Evolutionary conservation across 202 grass and related monocot species (phyloP), one percentile per base, ranked within the genome.

Genomic region (Setaria italica): DNA sequence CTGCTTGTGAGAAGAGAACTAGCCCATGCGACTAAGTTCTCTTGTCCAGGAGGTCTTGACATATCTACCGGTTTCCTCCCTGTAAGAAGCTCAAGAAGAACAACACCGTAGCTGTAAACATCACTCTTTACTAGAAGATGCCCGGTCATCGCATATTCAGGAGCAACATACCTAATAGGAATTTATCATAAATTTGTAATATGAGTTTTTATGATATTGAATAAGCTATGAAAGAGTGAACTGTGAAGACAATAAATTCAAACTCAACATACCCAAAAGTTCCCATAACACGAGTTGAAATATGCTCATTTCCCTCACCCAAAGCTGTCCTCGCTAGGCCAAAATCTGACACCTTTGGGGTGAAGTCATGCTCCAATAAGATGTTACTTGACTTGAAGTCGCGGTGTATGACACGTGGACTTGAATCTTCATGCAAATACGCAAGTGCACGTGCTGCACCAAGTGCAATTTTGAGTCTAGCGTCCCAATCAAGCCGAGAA

Each of bases 331-430:
- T 94, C 13, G 97, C 97, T 70, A 99, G 78, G 63, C 97, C 97
- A 80, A 99, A 97, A 55, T 99, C 97, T 82, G 97, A 99, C 34
- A 99, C 97, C 80, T 99, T 97, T 32, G 97, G 92, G 47, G 87
- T 97, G 78, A 93, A 94, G 70, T 99, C 92, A 47, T 99, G 73
- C 82, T 99, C 97, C 78, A 99, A 67, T 77, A 99, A 91, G 80
- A 99, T 99, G 77, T 99, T 99, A 85, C 97, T 99, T 46, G 94
- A 94, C 71, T 99, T 99, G 85, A 99, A 99, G 85, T 99, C 97
- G 46, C 94, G 97, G 80, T 99, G 97, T 91, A 99, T 99, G 29
- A 99, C 97, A 78, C 92, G 97, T 56, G 97, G 97, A 78, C 88
- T 97, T 83, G 97, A 99, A 90, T 99, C 97, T 90, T 99, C 97